These are phyloP conservation scores for Lathyrus tuberosus DNA, from an alignment of 306 rosid genomes.

Conservation along the genomic window DNA sequence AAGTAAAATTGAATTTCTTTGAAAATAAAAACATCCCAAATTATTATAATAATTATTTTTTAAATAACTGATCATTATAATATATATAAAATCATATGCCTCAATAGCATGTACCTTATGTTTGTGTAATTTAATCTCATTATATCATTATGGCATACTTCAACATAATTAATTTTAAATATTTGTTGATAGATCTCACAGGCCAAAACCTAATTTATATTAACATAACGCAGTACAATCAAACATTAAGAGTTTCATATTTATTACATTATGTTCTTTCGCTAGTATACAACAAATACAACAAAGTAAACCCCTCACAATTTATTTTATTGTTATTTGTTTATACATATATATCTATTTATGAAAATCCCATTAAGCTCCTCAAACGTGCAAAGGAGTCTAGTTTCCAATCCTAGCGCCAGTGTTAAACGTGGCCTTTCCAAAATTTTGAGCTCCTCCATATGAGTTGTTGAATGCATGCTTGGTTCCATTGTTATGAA, in stretches of 20 bases:
- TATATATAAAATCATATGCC: too few relatives aligned
- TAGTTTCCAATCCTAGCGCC: background rate
- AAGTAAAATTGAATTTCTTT: too few relatives aligned
- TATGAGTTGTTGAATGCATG: conserved; percentile 18
- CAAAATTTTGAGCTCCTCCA: background rate
- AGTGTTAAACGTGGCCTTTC: conserved; percentile 14
- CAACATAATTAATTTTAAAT: too few relatives aligned
- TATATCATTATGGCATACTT: too few relatives aligned
- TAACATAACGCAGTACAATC: too few relatives aligned
- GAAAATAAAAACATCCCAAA: too few relatives aligned
- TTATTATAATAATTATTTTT: too few relatives aligned
- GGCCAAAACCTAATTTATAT: too few relatives aligned
- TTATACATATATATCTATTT: background rate
- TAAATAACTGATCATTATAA: too few relatives aligned
- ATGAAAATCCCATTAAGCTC: background rate
- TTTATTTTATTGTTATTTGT: background rate
- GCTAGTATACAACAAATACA: background rate
- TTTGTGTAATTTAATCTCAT: too few relatives aligned
- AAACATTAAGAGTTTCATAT: background rate
- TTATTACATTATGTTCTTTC: background rate
- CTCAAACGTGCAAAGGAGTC: background rate
- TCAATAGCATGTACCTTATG: too few relatives aligned
- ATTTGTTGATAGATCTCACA: too few relatives aligned
- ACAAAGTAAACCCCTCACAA: background rate
- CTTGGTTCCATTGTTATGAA: background rate